These are phyloP conservation scores for Cladophialophora carrionii DNA, from an alignment of 2,329 filamentous ascomycete genomes.

Conservation along the genomic window DNA sequence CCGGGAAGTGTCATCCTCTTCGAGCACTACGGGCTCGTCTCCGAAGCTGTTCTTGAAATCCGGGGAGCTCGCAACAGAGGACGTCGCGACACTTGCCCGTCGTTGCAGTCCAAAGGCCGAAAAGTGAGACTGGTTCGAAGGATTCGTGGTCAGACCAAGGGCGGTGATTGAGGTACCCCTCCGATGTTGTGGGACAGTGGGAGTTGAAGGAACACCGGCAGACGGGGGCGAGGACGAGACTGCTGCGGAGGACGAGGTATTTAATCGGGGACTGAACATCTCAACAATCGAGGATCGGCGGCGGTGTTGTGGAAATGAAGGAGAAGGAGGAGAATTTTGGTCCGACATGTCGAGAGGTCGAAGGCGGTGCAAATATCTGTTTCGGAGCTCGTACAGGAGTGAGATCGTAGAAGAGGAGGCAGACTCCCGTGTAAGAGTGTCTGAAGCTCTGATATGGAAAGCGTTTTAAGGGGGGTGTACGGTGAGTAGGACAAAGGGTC, in stretches of 20 bases:
- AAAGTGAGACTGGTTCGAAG: conserved; percentile 56
- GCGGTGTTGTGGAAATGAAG: conserved; percentile 43
- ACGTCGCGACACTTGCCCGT: conserved; percentile 71
- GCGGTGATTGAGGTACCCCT: conserved; percentile 72
- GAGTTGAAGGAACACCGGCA: conserved; percentile 51
- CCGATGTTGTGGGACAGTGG: conserved; percentile 57
- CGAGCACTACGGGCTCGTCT: conserved; percentile 54
- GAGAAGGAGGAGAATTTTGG: conserved; percentile 47
- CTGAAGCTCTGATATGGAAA: conserved; percentile 10
- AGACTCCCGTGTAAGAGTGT: background rate
- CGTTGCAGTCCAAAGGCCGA: conserved; percentile 57
- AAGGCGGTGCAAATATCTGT: conserved; percentile 4
- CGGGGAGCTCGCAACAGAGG: conserved; percentile 49
- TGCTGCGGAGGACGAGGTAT: conserved; percentile 35
- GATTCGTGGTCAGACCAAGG: conserved; percentile 71
- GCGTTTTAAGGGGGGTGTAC: conserved; percentile 2
- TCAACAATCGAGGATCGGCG: conserved; percentile 54
- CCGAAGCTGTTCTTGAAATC: conserved; percentile 41
- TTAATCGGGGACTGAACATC: conserved; percentile 53
- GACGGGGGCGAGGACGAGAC: conserved; percentile 51
- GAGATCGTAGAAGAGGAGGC: conserved; percentile 6
- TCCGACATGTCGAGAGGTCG: conserved; percentile 46
- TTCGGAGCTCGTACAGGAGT: background rate
- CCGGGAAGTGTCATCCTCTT: conserved; percentile 75
- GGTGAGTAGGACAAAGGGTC: conserved; percentile 22